Base-by-base conservation (phyloP, 306 rosid species). In the Oemleria cerasiformis region DNA sequence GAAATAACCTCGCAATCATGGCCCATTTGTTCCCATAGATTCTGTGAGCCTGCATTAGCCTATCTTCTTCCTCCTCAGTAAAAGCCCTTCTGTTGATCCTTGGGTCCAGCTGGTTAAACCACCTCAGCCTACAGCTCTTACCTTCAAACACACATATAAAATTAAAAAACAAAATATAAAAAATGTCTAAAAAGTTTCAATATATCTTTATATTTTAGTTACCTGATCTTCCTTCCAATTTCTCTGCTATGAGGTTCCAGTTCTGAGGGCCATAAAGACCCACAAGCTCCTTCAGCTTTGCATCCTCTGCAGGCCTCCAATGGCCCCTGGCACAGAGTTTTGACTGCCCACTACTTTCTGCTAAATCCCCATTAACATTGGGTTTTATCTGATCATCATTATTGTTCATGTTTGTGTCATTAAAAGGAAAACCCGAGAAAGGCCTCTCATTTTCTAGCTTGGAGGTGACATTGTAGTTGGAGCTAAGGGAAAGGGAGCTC, bases 51-150 rank as follows among this genome's bases (percentile, higher is more conserved):
- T 91, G 97, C 99, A 92, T 91, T 57, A 95, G 85, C 56, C 97
- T 86, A 6, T 95, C 99, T 67, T 95, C 99, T 65, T 95, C 99
- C 39, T 91, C 97, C 61, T 95, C 99, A 19, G 54, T 89, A 53
- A 95, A 95, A 5, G 96, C 96, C 70, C 89, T 84, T 77, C 99
- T 84, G 17, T 92, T 95, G 44, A 95, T 92, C 78, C 99, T 89
- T n/a, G 99, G 99, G 56, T 95, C 99, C 77, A 95, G 57, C 78
- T 95, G 99, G 84, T 95, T 95, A 82, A 95, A 95, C 99, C 99
- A 95, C 74, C 99, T 88, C 62, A 92, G 68, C 71, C 99, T 84
- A 51, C 99, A 95, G 73, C 99, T 95, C 86, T 95, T 95, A 0
- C 99, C 99, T 94, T 64, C 61, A 70, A 62, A 71, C 2, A 15